A percentile compares a stretch with the other conserved stretches of the same genome.
Conservation (phyloP, 2,329 filamentous ascomycete genomes). For the Colletotrichum echinochloae region DNA sequence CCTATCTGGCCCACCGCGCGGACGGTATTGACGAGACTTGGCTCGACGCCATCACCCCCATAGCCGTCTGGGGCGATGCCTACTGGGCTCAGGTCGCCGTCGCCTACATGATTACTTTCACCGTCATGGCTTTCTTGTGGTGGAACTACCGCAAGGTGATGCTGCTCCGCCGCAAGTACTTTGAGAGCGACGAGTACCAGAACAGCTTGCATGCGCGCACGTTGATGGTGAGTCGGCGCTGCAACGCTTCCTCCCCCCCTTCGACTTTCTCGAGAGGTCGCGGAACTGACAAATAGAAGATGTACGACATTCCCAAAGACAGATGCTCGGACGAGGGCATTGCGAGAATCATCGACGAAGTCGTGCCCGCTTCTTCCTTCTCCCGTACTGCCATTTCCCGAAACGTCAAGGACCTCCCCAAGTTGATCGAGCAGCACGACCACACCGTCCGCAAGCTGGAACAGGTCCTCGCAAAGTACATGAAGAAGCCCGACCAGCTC, state of each 20-base stretch:
- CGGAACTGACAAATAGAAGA: conserved; percentile 60
- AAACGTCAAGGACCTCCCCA: conserved; percentile 90
- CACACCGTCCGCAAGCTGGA: conserved; percentile 85
- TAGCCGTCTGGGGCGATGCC: conserved; percentile 63
- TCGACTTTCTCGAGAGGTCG: not conserved
- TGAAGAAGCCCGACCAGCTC: conserved; percentile 86
- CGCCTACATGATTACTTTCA: conserved; percentile 76
- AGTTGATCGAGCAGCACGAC: conserved; percentile 86
- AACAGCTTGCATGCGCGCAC: conserved; percentile 83
- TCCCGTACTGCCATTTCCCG: conserved; percentile 86
- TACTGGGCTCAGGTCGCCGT: conserved; percentile 72
- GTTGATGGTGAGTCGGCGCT: conserved; percentile 65
- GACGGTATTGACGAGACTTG: conserved; percentile 50
- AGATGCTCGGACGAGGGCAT: conserved; percentile 88
- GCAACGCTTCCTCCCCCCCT: conserved; percentile 28
- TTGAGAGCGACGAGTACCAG: conserved; percentile 89
- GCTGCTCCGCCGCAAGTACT: conserved; percentile 79
- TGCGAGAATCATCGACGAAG: conserved; percentile 81
- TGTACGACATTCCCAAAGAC: conserved; percentile 86
- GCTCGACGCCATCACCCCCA: conserved; percentile 72
- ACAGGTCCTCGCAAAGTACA: conserved; percentile 85
- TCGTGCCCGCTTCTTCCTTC: conserved; percentile 82
- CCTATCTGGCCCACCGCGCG: conserved; percentile 70
- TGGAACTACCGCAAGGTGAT: conserved; percentile 85
- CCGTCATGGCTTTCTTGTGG: conserved; percentile 87